Evolutionary conservation across 1,284 basidiomycete species (phyloP), one percentile per base, ranked within the genome.

Genomic region (Peniophora sp.): DNA sequence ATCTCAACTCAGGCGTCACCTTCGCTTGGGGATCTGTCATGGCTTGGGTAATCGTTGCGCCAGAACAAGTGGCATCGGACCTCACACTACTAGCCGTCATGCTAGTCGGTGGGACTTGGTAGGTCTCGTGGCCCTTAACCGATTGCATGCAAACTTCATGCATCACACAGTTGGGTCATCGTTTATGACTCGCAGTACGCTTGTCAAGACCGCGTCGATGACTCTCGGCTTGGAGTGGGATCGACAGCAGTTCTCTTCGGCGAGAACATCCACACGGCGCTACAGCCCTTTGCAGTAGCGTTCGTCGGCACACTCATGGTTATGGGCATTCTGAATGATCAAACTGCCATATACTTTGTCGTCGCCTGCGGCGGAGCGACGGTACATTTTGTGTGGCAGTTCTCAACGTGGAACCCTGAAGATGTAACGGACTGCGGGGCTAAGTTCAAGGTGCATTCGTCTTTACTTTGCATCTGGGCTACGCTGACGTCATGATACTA

Each of bases 171-270:
- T 53, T 77, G 75, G 65, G 76, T 74, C 3, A 44, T 44, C 41
- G 41, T 44, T 65, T 75, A 43, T 63, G 80, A 83, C 58, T 81
- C 79, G 0, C 78, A 82, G 49, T 83, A 82, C 57, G 80, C 75
- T 1, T 77, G 77, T 58, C 78, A 78, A 59, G 74, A 83, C 59
- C 73, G 71, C 55, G 61, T 62, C 1, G 81, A 82, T 60, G 80
- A 83, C 57, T 59, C 72, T 3, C 62, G 68, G 45, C 76, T 72
- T 2, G 78, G 79, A 10, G 72, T 84, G 52, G 77, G 77, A 58
- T 81, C 78, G 2, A 80, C 79, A 8, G 78, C 79, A 0, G 58
- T 83, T 19, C 64, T 81, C 16, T 80, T 83, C 56, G 71, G 73
- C 3, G 54, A 63, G 3, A 55, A 64, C 23, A 67, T 77, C 5